Base-by-base conservation (phyloP, 768 basidiomycete genomes). In the Kwoniella botswanensis region DNA sequence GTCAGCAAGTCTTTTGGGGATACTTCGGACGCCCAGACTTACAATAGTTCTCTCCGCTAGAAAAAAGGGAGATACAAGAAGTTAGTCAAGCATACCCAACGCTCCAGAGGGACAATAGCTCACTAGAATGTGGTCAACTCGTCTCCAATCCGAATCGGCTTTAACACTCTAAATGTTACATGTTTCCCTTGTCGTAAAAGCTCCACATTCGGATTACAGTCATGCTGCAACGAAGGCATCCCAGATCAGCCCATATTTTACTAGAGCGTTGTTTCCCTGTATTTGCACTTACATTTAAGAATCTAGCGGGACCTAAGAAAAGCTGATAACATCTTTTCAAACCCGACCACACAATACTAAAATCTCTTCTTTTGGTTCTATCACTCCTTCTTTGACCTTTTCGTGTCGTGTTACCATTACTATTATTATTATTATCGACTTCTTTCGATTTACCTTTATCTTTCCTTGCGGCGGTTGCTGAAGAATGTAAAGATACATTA, bases 101-200 rank as follows among this genome's bases (percentile, higher is more conserved):
- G 58, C 70, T 50, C 29, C 26, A 11, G 29, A 22, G 21, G 7
- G 56, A 26, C 65, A 63, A 52, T 63, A 56, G 73, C 80, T 72
- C 62, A 79, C 78, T 83, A 83, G 65, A 79, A 82, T 0, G 82
- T 79, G 4, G 79, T 81, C 53, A 83, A 52, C 62, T 83, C 82
- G 6, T 82, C 82, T 9, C 82, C 82, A 24, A 80, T 74, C 57
- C 65, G 68, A 55, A 83, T 74, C 53, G 70, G 74, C 24, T 70
- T 54, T 15, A 75, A 62, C 12, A 78, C 78, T 43, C 77, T 68
- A 53, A 82, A 83, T n/a, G 82, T 80, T 21, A 83, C 79, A 52
- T 77, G 73, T 57, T 78, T 77, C 4, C 79, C 76, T 56, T 77
- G 79, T 46, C 78, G 41, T n/a, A 79, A 71, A 5, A 83, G 67